These are phyloP conservation scores for Talaromyces sp. DNA, from an alignment of 2,329 filamentous ascomycete species.

Conservation along the genomic window DNA sequence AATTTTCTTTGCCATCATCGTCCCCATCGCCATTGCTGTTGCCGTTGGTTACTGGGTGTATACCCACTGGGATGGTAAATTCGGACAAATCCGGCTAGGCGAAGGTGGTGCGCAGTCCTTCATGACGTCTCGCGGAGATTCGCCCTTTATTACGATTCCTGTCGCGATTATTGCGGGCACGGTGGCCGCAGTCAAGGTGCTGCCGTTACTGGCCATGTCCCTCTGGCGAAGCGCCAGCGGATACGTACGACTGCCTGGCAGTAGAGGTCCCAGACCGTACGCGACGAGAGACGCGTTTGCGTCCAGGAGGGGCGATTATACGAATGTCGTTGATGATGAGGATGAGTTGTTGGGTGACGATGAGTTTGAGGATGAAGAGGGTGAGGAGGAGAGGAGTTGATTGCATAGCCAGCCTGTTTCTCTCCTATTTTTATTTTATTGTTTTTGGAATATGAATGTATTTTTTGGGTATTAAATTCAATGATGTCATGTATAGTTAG, in stretches of 20 bases:
- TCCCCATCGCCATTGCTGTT: conserved; percentile 70
- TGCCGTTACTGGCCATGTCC: conserved; percentile 70
- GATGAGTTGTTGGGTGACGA: conserved; percentile 84
- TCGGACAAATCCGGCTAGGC: conserved; percentile 88
- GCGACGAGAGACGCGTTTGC: conserved; percentile 89
- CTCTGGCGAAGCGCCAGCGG: conserved; percentile 66
- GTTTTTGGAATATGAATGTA: not conserved
- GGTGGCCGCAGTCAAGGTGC: conserved; percentile 68
- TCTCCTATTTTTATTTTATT: not conserved
- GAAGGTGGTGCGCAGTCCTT: conserved; percentile 27
- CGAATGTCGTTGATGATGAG: conserved; percentile 86
- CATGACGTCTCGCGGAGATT: conserved; percentile 64
- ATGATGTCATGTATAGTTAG: conserved; percentile 1
- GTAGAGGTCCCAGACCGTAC: conserved; percentile 63
- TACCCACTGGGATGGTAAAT: conserved; percentile 81
- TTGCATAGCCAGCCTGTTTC: not conserved
- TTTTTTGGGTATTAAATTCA: conserved; percentile 6
- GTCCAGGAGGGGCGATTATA: conserved; percentile 81
- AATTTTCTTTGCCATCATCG: conserved; percentile 80
- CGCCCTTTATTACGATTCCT: conserved; percentile 77
- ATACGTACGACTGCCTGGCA: conserved; percentile 46
- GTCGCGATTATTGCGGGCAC: conserved; percentile 73
- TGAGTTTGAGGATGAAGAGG: conserved; percentile 89
- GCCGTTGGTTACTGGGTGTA: conserved; percentile 81
- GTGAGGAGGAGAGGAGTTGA: conserved; percentile 48